Conservation (phyloP, 2,329 filamentous ascomycete species). For the Pseudogymnoascus sp. region DNA sequence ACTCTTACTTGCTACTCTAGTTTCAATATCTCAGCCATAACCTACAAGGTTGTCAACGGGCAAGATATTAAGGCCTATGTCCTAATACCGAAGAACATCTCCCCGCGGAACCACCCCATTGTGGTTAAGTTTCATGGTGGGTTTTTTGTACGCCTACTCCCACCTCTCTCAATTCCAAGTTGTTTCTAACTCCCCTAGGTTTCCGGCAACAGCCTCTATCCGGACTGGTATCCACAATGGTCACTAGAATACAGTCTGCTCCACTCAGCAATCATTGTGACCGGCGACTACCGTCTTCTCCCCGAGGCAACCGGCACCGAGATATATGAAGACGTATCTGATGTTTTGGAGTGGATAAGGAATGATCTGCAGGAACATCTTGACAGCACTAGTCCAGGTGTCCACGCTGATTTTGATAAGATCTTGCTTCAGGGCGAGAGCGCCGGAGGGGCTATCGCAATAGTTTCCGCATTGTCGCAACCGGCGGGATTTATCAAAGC, state of each 20-base stretch:
- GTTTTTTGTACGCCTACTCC: constrained; percentile 12
- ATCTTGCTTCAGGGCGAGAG: constrained; percentile 15
- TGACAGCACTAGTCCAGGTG: constrained; percentile 8
- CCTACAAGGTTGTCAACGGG: constrained; percentile 19
- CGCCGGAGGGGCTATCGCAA: constrained; percentile 13
- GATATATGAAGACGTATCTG: constrained; percentile 38
- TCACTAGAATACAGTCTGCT: constrained; percentile 32
- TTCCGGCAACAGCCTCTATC: constrained; percentile 14
- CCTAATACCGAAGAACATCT: constrained; percentile 16
- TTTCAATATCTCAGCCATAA: constrained; percentile 15
- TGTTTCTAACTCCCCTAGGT: not conserved
- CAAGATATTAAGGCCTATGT: constrained; percentile 18
- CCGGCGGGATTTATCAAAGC: constrained; percentile 16
- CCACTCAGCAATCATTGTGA: constrained; percentile 37
- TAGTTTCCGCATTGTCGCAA: constrained; percentile 11
- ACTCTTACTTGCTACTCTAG: too few relatives aligned
- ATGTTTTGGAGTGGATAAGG: constrained; percentile 41
- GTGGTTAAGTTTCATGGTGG: constrained; percentile 19
- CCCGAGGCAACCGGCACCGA: constrained; percentile 40
- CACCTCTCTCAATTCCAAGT: not conserved
- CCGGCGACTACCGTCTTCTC: constrained; percentile 43
- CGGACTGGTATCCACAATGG: constrained; percentile 27
- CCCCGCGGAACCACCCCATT: constrained; percentile 14
- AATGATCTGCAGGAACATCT: constrained; percentile 16
- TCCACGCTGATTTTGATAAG: constrained; percentile 16